These are phyloP conservation scores for Astrephomene gubernaculifera DNA, from an alignment of 139 green algal genomes.

Conservation along the genomic window DNA sequence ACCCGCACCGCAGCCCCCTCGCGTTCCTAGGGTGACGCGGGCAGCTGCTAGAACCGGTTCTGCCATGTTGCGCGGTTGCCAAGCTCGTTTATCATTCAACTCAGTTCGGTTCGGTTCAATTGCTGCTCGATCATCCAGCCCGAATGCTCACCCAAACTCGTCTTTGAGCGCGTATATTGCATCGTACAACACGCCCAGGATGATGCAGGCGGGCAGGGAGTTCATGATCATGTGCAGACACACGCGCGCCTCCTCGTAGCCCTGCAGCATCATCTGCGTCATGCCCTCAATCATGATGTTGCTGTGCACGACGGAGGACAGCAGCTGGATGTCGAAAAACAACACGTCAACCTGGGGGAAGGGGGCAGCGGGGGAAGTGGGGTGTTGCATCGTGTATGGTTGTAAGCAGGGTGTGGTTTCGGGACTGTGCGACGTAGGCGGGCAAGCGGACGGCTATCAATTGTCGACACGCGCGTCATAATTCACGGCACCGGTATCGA, in stretches of 20 bases:
- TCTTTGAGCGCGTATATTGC: conserved; percentile 39
- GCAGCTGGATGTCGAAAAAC: conserved; percentile 66
- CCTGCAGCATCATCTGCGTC: conserved; percentile 57
- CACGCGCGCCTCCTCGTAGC: conserved; percentile 62
- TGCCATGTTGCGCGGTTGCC: background rate
- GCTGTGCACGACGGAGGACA: conserved; percentile 49
- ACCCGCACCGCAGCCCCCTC: too few relatives aligned
- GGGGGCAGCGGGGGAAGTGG: background rate
- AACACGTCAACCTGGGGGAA: conserved; percentile 47
- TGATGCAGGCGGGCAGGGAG: conserved; percentile 53
- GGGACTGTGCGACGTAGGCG: too few relatives aligned
- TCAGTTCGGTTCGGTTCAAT: background rate
- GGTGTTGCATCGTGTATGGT: too few relatives aligned
- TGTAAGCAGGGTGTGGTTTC: too few relatives aligned
- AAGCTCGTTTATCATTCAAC: background rate
- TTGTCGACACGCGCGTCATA: too few relatives aligned
- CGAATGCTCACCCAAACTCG: conserved; percentile 16
- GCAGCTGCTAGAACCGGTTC: too few relatives aligned
- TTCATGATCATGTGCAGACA: conserved; percentile 55
- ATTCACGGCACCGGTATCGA: too few relatives aligned
- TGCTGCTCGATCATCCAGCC: background rate
- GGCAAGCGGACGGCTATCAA: too few relatives aligned
- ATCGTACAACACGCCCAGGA: conserved; percentile 56
- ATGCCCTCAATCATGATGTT: conserved; percentile 66
- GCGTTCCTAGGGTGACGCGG: too few relatives aligned